These are phyloP conservation scores for Globisporangium radiosum DNA, from an alignment of 352 stramenopile genomes.

Conservation along the genomic window DNA sequence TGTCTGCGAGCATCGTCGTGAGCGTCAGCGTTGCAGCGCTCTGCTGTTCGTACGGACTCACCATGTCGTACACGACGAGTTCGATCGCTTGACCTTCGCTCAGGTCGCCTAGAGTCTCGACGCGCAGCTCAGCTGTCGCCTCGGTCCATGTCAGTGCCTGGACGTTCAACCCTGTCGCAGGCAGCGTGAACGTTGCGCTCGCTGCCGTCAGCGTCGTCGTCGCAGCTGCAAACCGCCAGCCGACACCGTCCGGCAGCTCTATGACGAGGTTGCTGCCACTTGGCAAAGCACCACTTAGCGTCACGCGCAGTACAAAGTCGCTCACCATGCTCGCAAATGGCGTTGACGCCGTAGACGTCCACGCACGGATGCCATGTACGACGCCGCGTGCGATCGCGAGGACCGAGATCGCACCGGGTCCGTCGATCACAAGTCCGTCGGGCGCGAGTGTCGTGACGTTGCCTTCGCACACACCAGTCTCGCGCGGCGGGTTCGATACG, in stretches of 20 bases:
- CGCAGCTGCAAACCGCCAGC: conserved; percentile 26
- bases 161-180: conserved; percentile 24
- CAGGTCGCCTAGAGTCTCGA: conserved; percentile 36
- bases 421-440: conserved; percentile 41
- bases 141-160: conserved; percentile 24
- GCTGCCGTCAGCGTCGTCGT: conserved; percentile 12
- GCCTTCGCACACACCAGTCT: conserved; percentile 34
- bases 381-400: conserved; percentile 29
- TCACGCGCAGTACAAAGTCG: conserved; percentile 35
- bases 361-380: conserved; percentile 28
- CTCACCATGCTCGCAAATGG: conserved; percentile 47
- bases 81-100: conserved; percentile 26
- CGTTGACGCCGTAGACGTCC: conserved; percentile 25
- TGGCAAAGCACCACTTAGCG: conserved; percentile 38
- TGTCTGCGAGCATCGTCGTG: conserved; percentile 31
- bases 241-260: conserved; percentile 20
- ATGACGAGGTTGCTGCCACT: conserved; percentile 43
- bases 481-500: conserved; percentile 49
- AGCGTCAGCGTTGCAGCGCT: conserved; percentile 15
- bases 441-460: conserved; percentile 25
- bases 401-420: conserved; percentile 34
- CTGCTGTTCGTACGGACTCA: conserved; percentile 42
- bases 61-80: conserved; percentile 37
- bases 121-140: conserved; percentile 16
- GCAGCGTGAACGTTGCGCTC: conserved; percentile 34